phyloP scores from a whole-genome alignment of 1,284 basidiomycete species.

The Hemileia vastatrix region DNA sequence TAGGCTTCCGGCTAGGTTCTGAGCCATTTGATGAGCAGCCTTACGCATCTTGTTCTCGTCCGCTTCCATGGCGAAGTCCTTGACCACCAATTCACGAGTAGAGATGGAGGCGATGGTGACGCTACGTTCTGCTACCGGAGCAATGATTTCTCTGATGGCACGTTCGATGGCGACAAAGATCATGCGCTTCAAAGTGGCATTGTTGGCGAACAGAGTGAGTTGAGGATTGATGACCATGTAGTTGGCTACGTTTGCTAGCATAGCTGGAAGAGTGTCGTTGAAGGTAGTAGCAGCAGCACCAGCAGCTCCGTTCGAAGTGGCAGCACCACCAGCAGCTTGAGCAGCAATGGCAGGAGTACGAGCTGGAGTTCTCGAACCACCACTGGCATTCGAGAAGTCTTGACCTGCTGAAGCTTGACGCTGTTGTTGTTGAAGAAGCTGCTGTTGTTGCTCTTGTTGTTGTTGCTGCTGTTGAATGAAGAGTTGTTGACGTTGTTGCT shows the following conservation, averaged over 20 bases:
- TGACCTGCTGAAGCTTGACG: slow-evolving; percentile 19
- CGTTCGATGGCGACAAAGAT: slow-evolving; percentile 85
- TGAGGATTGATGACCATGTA: slow-evolving; percentile 66
- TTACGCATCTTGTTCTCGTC: slow-evolving; percentile 82
- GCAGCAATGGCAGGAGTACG: slow-evolving; percentile 22
- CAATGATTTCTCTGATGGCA: slow-evolving; percentile 92
- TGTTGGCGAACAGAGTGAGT: slow-evolving; percentile 57
- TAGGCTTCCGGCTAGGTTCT: slow-evolving; percentile 92
- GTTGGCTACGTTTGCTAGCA: slow-evolving; percentile 62
- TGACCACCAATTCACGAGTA: slow-evolving; percentile 84
- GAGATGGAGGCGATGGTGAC: slow-evolving; percentile 98
- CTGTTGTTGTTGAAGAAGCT: slow-evolving; percentile 23
- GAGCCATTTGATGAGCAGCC: slow-evolving; percentile 91
- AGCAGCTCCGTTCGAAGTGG: too few relatives aligned
- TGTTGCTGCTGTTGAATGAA: slow-evolving; percentile 12
- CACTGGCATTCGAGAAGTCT: too few relatives aligned
- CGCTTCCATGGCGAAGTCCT: slow-evolving; percentile 90
- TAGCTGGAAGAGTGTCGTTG: slow-evolving; percentile 53
- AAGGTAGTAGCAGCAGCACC: slow-evolving; percentile 44
- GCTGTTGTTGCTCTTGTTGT: slow-evolving; percentile 21
- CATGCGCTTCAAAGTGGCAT: slow-evolving; percentile 78
- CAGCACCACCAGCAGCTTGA: too few relatives aligned
- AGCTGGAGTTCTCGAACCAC: slow-evolving; percentile 27
- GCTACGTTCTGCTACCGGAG: slow-evolving; percentile 96
- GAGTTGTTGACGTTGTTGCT: slow-evolving; percentile 23